Base-by-base conservation (phyloP, 73 alveolate genomes). In the Uronychia setigera region DNA sequence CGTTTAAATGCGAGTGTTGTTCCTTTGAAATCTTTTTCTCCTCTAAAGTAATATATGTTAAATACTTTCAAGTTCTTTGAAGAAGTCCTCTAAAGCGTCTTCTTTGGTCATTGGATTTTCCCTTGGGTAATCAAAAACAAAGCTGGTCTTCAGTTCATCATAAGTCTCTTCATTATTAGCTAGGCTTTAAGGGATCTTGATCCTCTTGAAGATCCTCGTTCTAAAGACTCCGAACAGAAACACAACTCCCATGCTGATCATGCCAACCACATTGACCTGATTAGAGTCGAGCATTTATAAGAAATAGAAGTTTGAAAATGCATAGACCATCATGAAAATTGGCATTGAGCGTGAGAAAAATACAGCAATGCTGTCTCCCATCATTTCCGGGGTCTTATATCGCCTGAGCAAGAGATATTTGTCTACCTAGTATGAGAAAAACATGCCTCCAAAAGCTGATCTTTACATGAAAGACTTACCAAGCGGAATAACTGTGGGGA, bases 341-440 rank as follows among this genome's bases (percentile, higher is more conserved):
- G 94, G 94, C 29, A 88, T 25, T 29, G 57, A 28, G 59, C 82
- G 81, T 0, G 94, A 83, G 30, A 88, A 81, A 86, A 81, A 81
- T 28, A 26, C 26, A 0, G 92, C 82, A 86, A 91, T 86, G 83
- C 28, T 29, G 5, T 88, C 92, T 25, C 95, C 94, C 83, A 83
- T 59, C 34, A 31, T 27, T 78, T 84, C 91, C 26, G 97, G 97
- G 31, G 59, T 29, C 33, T 83, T 58, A 78, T 89, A 82, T 79
- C 95, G 76, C 31, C 97, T 78, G 1, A 92, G 87, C 1, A 92
- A 76, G 58, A 88, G 58, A 31, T 9, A 11, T 77, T 90, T 90
- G 67, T 88, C 94, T 0, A 88, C 79, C 95, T 93, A 92, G 80
- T 92, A 92, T 30, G 74, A 81, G 60, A 77, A n/a, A 25, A 84